phyloP scores from a whole-genome alignment of 2,329 filamentous ascomycete species.

The Beauveria scarabaeidicola region DNA sequence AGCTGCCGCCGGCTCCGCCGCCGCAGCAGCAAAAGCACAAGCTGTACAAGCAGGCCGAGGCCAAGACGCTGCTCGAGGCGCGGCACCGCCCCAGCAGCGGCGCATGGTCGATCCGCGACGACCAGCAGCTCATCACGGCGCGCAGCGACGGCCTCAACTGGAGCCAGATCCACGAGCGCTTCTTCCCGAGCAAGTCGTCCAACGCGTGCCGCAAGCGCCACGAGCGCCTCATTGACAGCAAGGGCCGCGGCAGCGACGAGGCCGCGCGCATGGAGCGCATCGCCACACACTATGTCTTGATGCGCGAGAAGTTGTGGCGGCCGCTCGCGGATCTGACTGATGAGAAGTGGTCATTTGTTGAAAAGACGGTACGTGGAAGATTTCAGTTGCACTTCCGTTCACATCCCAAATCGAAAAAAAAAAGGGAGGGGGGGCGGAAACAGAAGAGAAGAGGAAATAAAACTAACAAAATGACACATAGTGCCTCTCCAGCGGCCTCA shows the following conservation, averaged over 20 bases:
- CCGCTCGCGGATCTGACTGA: constrained; percentile 63
- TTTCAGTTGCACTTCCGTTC: too few relatives aligned
- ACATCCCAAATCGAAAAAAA: too few relatives aligned
- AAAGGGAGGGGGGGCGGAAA: too few relatives aligned
- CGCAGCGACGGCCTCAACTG: constrained; percentile 73
- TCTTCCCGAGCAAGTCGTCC: constrained; percentile 69
- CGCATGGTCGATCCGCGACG: constrained; percentile 67
- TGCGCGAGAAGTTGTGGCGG: constrained; percentile 75
- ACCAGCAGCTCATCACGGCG: constrained; percentile 62
- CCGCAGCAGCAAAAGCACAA: neutral
- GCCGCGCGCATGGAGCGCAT: constrained; percentile 64
- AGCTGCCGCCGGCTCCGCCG: neutral
- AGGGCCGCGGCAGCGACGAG: constrained; percentile 71
- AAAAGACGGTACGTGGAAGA: constrained; percentile 48
- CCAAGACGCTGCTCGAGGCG: neutral
- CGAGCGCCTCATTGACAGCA: constrained; percentile 72
- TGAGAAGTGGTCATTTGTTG: constrained; percentile 72
- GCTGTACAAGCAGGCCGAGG: neutral
- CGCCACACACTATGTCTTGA: constrained; percentile 68
- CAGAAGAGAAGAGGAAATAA: neutral
- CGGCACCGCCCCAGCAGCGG: constrained; percentile 48
- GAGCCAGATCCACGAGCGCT: constrained; percentile 66
- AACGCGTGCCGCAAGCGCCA: constrained; percentile 88
- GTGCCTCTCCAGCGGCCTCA: constrained; percentile 79
- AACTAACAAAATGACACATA: constrained; percentile 24